phyloP scores from a whole-genome alignment of 768 basidiomycete species.

The Lactarius hatsudake region DNA sequence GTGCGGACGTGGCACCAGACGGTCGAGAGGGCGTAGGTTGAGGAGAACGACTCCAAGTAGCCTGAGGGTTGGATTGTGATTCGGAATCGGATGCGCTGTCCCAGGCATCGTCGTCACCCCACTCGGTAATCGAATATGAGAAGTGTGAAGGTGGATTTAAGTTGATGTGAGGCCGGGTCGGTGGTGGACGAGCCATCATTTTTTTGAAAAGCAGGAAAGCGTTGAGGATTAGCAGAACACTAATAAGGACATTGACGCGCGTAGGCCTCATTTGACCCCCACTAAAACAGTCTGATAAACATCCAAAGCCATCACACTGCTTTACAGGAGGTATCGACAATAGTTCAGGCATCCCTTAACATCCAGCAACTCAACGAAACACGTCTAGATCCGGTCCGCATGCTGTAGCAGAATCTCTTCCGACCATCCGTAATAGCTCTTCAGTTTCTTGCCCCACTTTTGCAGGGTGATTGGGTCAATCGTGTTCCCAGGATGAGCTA shows the following conservation, averaged over 20 bases:
- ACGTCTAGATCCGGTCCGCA: conserved; percentile 2
- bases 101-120: conserved; percentile 38
- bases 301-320: conserved; percentile 2
- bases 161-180: conserved; percentile 29
- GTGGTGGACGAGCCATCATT: conserved; percentile 30
- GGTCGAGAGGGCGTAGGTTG: conserved; percentile 13
- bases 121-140: conserved; percentile 29
- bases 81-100: conserved; percentile 36
- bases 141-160: conserved; percentile 27
- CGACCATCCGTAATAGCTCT: conserved; percentile 34
- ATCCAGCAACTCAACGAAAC: background rate
- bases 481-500: conserved; percentile 35
- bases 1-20: conserved; percentile 7
- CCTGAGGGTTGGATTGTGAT: conserved; percentile 19
- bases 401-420: conserved; percentile 29
- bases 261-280: background rate
- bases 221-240: background rate
- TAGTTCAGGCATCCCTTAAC: background rate
- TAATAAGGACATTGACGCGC: conserved; percentile 1
- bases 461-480: conserved; percentile 31
- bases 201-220: background rate
- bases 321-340: conserved; percentile 9
- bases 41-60: conserved; percentile 22
- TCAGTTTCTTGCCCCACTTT: conserved; percentile 31
- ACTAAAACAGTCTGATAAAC: conserved; percentile 15